phyloP scores from a whole-genome alignment of 139 green algal genomes.

The Eudorina sp. region DNA sequence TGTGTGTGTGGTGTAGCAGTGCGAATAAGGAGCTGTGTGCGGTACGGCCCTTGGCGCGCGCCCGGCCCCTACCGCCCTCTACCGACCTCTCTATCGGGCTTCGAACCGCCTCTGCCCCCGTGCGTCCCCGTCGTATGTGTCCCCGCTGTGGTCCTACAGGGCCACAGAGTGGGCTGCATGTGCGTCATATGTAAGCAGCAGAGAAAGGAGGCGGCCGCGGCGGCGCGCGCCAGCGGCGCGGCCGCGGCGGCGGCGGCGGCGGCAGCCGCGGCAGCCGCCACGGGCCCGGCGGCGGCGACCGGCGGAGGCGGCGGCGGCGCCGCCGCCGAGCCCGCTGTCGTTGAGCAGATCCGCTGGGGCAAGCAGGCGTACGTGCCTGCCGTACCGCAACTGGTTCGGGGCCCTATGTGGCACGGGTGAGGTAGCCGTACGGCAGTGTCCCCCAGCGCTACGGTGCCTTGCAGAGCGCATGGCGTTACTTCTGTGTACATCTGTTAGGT shows the following conservation, averaged over 20 bases:
- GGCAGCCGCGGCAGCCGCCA: background rate
- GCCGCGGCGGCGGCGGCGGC: background rate
- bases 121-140: background rate
- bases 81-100: background rate
- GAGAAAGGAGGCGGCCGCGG: constrained; percentile 45
- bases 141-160: background rate
- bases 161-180: constrained; percentile 78
- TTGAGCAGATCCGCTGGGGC: constrained; percentile 56
- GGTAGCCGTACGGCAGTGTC: too few species aligned
- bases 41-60: too few species aligned
- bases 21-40: too few species aligned
- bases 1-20: too few species aligned
- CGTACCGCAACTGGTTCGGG: constrained; percentile 70
- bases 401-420: constrained; percentile 52
- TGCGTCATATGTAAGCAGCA: constrained; percentile 91
- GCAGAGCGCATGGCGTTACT: too few species aligned
- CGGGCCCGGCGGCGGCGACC: background rate
- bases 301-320: background rate
- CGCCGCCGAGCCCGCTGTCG: background rate
- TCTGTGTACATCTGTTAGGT: too few species aligned
- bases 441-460: too few species aligned
- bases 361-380: constrained; percentile 86
- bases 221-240: background rate
- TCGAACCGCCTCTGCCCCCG: too few species aligned
- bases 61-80: background rate